These are phyloP conservation scores for Thielaviopsis euricoi DNA, from an alignment of 2,329 filamentous ascomycete genomes.

Conservation along the genomic window DNA sequence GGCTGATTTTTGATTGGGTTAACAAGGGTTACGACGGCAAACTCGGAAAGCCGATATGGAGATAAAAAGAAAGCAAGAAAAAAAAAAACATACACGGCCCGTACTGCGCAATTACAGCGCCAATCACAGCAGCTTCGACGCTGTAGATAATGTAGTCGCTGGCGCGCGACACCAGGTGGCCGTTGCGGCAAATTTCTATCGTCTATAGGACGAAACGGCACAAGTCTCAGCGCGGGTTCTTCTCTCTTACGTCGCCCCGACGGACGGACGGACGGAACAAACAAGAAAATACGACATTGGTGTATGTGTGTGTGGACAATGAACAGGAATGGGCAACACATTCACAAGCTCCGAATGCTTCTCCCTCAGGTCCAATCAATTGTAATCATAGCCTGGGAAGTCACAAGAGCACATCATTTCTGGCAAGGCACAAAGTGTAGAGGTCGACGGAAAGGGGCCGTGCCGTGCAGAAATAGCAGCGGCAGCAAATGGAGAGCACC, in stretches of 20 bases:
- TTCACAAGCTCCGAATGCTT: conserved; percentile 5
- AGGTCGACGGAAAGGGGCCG: not conserved
- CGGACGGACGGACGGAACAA: too few relatives aligned
- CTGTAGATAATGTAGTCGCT: conserved; percentile 99
- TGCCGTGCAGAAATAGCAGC: too few relatives aligned
- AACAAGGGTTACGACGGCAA: conserved; percentile 2
- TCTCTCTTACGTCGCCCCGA: conserved; percentile 12
- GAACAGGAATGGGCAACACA: not conserved
- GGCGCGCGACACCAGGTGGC: conserved; percentile 83
- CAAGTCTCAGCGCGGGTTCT: conserved; percentile 29
- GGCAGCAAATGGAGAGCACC: conserved; percentile 19
- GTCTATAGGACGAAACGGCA: conserved; percentile 34
- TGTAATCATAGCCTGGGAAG: not conserved
- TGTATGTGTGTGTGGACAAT: too few relatives aligned
- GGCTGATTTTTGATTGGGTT: conserved; percentile 33
- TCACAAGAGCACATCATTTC: not conserved
- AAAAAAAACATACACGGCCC: conserved; percentile 57
- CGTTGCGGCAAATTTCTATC: conserved; percentile 82
- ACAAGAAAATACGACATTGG: conserved; percentile 12
- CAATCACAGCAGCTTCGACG: conserved; percentile 86
- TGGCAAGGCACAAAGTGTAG: not conserved
- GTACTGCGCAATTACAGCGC: conserved; percentile 70
- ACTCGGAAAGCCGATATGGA: conserved; percentile 1
- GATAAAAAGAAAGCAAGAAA: conserved; percentile 12
- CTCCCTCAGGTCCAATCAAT: not conserved